phyloP scores from a whole-genome alignment of 1,139 yeast species.

The Candida tropicalis region DNA sequence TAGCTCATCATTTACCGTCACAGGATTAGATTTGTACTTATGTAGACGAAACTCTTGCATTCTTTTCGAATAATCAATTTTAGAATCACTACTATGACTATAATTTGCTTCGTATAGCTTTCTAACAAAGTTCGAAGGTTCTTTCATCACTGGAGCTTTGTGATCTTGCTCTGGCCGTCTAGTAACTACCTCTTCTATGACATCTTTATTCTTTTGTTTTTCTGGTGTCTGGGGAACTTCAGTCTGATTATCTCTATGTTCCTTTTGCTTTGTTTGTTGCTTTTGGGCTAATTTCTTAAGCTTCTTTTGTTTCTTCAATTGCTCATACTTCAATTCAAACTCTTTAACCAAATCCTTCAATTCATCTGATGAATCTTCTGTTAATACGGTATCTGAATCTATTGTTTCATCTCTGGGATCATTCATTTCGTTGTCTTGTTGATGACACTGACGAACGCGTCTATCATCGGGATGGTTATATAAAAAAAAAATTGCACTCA shows the following conservation, averaged over 20 bases:
- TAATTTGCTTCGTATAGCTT: constrained; percentile 18
- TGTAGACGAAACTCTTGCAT: constrained; percentile 24
- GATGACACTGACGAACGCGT: constrained; percentile 1
- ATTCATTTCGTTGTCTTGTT: constrained; percentile 11
- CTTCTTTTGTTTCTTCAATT: constrained; percentile 21
- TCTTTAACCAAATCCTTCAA: constrained; percentile 31
- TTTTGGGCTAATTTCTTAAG: constrained; percentile 6
- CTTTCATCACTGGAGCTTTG: background rate
- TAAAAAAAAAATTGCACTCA: background rate
- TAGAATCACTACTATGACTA: constrained; percentile 9
- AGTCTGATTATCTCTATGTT: background rate
- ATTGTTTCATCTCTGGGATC: constrained; percentile 26
- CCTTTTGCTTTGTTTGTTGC: constrained; percentile 3
- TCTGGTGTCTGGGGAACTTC: constrained; percentile 13
- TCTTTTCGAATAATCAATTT: constrained; percentile 24
- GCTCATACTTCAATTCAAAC: constrained; percentile 25
- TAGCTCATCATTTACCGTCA: constrained; percentile 20
- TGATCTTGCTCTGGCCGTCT: background rate
- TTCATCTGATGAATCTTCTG: constrained; percentile 33
- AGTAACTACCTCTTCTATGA: background rate
- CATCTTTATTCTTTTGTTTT: constrained; percentile 1
- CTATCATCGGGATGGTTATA: background rate
- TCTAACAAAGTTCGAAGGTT: constrained; percentile 18
- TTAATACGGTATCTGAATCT: constrained; percentile 26
- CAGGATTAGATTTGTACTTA: constrained; percentile 11